Conservation (phyloP, 345 rosid genomes). For the Clausena lansium region DNA sequence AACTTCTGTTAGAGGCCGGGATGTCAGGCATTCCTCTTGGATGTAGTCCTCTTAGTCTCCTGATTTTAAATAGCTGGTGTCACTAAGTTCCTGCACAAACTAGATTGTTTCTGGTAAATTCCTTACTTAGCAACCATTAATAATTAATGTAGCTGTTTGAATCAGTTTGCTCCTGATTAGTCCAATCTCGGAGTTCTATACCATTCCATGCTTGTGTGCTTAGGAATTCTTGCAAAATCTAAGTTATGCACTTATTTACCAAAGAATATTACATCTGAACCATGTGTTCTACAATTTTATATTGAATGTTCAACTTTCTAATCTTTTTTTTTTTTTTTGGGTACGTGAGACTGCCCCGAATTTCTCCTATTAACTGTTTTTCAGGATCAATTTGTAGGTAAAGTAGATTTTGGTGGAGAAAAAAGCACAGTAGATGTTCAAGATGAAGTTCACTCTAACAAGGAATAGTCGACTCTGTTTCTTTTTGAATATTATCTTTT, state of each 20-base stretch:
- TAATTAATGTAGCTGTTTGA: neutral
- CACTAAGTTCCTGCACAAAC: neutral
- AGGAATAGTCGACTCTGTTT: slow-evolving; percentile 35
- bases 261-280: neutral
- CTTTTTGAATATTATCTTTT: slow-evolving; percentile 12
- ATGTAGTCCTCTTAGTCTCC: neutral
- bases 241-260: neutral
- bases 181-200: neutral
- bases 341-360: slow-evolving; percentile 11
- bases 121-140: neutral
- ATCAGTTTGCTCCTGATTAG: neutral
- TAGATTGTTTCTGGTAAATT: neutral
- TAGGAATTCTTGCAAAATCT: neutral
- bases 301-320: slow-evolving; percentile 15
- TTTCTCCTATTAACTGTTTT: slow-evolving; percentile 37
- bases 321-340: slow-evolving; percentile 21
- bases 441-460: slow-evolving; percentile 47
- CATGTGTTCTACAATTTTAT: slow-evolving; percentile 5
- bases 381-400: slow-evolving; percentile 52
- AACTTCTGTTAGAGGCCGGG: neutral
- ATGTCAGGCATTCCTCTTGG: neutral
- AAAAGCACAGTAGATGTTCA: slow-evolving; percentile 54
- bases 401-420: slow-evolving; percentile 60
- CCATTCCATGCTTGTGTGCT: neutral
- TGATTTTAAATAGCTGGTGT: neutral